These are phyloP conservation scores for Verticillium tricorpus DNA, from an alignment of 2,329 filamentous ascomycete genomes.

Conservation along the genomic window DNA sequence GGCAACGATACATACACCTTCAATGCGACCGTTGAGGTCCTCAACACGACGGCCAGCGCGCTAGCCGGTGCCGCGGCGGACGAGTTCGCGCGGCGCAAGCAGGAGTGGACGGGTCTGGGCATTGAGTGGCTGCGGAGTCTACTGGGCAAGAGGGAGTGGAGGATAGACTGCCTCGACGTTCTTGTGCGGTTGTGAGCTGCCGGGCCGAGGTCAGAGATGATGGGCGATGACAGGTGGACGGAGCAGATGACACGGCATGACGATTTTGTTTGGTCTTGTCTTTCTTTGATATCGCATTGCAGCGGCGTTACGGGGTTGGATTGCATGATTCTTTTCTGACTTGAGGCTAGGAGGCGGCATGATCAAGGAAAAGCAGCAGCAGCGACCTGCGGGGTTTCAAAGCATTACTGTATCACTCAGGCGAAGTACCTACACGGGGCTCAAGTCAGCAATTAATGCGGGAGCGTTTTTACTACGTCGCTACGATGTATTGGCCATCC, in stretches of 20 bases:
- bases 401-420: background rate
- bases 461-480: no score
- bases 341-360: background rate
- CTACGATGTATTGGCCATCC: no score
- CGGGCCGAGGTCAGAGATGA: background rate
- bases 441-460: no score
- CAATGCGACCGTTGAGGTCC: constrained; percentile 48
- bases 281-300: background rate
- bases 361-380: background rate
- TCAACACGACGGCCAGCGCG: constrained; percentile 67
- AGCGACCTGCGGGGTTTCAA: background rate
- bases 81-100: constrained; percentile 47
- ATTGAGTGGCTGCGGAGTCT: constrained; percentile 83
- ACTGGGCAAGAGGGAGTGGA: constrained; percentile 80
- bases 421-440: background rate
- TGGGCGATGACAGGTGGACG: background rate
- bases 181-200: constrained; percentile 64
- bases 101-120: constrained; percentile 71
- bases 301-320: background rate
- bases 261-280: background rate
- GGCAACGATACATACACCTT: constrained; percentile 26
- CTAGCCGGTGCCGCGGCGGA: constrained; percentile 65
- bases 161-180: constrained; percentile 86
- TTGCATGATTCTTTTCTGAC: background rate
- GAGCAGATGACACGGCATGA: background rate